Evolutionary conservation across 1,284 basidiomycete species (phyloP), one percentile per base, ranked within the genome.

Genomic region (Moesziomyces globuligerus): DNA sequence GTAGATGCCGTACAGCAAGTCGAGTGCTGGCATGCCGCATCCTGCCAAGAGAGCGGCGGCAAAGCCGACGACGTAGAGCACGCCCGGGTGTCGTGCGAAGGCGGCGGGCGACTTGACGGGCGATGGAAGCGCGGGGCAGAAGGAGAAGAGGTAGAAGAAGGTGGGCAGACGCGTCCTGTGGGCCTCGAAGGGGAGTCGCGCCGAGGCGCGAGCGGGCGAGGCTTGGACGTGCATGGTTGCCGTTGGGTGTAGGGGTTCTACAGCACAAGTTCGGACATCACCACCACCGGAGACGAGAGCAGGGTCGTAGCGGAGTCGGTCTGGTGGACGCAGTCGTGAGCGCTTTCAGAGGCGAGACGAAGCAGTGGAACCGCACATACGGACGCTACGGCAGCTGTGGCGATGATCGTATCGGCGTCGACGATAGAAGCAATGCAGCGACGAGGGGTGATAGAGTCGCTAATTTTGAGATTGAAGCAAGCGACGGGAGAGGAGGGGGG

Each of bases 1-100:
- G 74, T 76, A 82, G 47, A 62, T 45, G 39, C 80, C 80, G 51
- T 80, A 82, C 20, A 81, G 49, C 13, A 82, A 40, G 49, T 82
- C 80, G 45, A 82, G 67, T 3, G 60, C 40, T 20, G 74, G 64
- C 41, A 80, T 75, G 39, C 57, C 55, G 17, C 53, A 61, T 20
- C 76, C 79, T 8, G 76, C 64, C 29, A 69, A 11, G 9, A 81
- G 37, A 2, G 80, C 75, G 24, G 57, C 46, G 13, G 71, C 11
- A 34, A 75, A 55, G 20, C 78, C 80, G 24, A 76, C 34, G 15
- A 49, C 39, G 40, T 79, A 81, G 24, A 79, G 65, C 7, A 74
- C 60, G 26, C 55, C 55, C 21, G 78, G 79, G 44, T 82, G 79
- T 38, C 25, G 21, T 11, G 72, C 24, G 34, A 80, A 76, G 13